Conservation (phyloP, 2,329 filamentous ascomycete genomes). For the Colletotrichum australisinense region DNA sequence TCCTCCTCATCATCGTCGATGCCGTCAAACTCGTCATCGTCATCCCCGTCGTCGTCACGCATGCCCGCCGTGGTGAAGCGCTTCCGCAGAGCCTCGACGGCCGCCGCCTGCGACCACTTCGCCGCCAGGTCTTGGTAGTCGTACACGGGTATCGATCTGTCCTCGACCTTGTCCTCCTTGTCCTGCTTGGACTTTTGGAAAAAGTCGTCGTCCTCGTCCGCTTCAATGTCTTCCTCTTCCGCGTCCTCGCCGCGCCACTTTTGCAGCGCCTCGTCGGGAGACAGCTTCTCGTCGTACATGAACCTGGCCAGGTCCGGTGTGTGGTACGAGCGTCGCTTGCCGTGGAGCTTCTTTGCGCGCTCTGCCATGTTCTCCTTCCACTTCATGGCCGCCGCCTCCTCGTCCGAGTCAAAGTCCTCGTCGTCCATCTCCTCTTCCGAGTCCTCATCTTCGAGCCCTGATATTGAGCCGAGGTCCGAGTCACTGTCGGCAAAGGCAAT, state of each 20-base stretch:
- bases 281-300: slow-evolving; percentile 87
- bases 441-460: slow-evolving; percentile 62
- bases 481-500: slow-evolving; percentile 96
- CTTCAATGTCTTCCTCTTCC: slow-evolving; percentile 66
- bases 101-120: slow-evolving; percentile 87
- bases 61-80: slow-evolving; percentile 81
- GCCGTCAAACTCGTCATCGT: slow-evolving; percentile 60
- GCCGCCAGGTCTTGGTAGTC: slow-evolving; percentile 84
- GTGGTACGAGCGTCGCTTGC: slow-evolving; percentile 77
- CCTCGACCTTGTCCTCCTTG: slow-evolving; percentile 80
- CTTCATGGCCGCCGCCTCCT: slow-evolving; percentile 77
- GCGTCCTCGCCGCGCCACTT: slow-evolving; percentile 81
- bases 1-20: slow-evolving; percentile 62
- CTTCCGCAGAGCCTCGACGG: slow-evolving; percentile 78
- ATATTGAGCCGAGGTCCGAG: slow-evolving; percentile 93
- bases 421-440: slow-evolving; percentile 55
- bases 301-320: slow-evolving; percentile 85
- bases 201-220: slow-evolving; percentile 70
- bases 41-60: slow-evolving; percentile 57
- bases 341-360: slow-evolving; percentile 78
- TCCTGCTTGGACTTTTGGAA: slow-evolving; percentile 73
- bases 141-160: slow-evolving; percentile 81
- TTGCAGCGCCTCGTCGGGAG: slow-evolving; percentile 78
- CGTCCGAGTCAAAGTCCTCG: slow-evolving; percentile 68
- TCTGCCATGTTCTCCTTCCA: slow-evolving; percentile 92